phyloP scores from a whole-genome alignment of 768 basidiomycete species.

The Bullera alba region DNA sequence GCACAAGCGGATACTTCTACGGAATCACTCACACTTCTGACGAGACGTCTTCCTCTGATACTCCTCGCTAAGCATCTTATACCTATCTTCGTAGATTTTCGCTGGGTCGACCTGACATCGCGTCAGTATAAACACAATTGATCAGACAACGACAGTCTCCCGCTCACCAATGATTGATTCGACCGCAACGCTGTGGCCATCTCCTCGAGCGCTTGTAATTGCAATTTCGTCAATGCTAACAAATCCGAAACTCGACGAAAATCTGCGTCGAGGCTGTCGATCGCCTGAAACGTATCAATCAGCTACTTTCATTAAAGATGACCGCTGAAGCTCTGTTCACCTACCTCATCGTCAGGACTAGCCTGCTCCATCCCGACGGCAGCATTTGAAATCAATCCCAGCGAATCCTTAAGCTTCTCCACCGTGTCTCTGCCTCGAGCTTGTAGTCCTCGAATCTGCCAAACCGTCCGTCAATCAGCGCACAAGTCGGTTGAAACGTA shows the following conservation, averaged over 20 bases:
- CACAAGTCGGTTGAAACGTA: no score
- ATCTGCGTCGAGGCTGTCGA: conserved; percentile 13
- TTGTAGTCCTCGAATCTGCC: no score
- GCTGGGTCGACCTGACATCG: conserved; percentile 15
- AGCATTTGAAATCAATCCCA: no score
- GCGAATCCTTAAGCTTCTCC: no score
- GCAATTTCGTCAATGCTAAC: conserved; percentile 10
- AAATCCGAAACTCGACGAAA: conserved; percentile 16
- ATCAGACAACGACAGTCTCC: neutral
- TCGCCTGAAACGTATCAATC: conserved; percentile 8
- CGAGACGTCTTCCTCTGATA: conserved; percentile 20
- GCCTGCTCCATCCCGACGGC: conserved; percentile 22
- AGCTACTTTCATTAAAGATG: neutral
- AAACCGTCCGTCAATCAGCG: no score
- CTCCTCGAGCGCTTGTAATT: conserved; percentile 10
- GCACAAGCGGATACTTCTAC: neutral
- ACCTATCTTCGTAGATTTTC: conserved; percentile 7
- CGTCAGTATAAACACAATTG: conserved; percentile 7
- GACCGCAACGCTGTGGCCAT: conserved; percentile 6
- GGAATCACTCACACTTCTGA: conserved; percentile 22
- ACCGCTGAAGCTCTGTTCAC: neutral
- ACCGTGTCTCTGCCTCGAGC: neutral
- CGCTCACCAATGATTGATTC: conserved; percentile 13
- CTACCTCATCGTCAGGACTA: conserved; percentile 16
- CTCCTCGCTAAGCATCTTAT: conserved; percentile 4